A percentile compares a stretch with the other conserved stretches of the same genome.
phyloP scores from a whole-genome alignment of 208 protist species.

The Crithidia brevicula region DNA sequence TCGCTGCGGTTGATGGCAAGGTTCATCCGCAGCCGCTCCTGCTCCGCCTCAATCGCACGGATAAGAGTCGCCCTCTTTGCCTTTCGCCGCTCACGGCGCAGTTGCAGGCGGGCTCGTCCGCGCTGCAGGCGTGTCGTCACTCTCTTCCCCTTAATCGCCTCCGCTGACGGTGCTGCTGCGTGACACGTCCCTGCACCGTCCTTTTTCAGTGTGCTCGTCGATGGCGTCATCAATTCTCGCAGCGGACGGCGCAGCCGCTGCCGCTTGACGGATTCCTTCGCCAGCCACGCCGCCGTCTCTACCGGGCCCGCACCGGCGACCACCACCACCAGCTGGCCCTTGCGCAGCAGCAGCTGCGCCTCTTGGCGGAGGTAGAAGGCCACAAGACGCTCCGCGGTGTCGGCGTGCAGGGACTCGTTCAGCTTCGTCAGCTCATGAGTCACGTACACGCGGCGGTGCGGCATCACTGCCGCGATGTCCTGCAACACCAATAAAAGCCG shows the following conservation, averaged over 20 bases:
- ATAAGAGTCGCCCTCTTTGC: constrained; percentile 57
- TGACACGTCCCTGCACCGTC: background rate
- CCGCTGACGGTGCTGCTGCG: background rate
- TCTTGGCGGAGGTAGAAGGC: constrained; percentile 80
- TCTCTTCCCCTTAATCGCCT: background rate
- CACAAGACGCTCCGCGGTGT: constrained; percentile 73
- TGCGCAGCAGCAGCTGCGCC: constrained; percentile 66
- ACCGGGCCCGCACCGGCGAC: constrained; percentile 69
- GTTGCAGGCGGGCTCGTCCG: constrained; percentile 13
- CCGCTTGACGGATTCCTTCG: constrained; percentile 58
- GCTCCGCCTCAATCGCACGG: constrained; percentile 69
- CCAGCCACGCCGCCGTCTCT: constrained; percentile 69
- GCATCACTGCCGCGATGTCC: constrained; percentile 79
- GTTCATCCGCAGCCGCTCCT: constrained; percentile 73
- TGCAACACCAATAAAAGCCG: constrained; percentile 79
- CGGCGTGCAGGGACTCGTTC: constrained; percentile 89
- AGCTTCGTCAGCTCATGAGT: constrained; percentile 91
- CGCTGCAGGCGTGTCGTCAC: background rate
- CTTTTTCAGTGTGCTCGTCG: background rate
- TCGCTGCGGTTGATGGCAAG: constrained; percentile 59
- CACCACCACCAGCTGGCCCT: constrained; percentile 85
- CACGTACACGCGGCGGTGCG: constrained; percentile 76
- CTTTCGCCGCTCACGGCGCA: constrained; percentile 26
- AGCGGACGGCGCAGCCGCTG: constrained; percentile 55
- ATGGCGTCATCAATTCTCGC: constrained; percentile 35